Evolutionary conservation across 2,329 filamentous ascomycete genomes (phyloP).

Genomic region (Penicillium sp.): DNA sequence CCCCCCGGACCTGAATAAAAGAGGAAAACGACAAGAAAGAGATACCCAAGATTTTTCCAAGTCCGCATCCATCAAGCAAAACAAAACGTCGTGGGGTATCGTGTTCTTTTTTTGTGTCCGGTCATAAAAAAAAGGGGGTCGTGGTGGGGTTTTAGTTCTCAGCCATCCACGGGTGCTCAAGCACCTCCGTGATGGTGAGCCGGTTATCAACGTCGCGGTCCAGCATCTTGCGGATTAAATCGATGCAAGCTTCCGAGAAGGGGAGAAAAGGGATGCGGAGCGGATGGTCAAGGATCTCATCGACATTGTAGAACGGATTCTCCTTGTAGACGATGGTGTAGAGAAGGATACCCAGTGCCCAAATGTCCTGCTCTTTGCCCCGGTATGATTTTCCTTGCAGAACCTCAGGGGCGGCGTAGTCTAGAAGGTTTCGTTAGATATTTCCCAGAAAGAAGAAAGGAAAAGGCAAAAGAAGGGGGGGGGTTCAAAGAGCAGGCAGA

Average conservation of each 20-base stretch:
- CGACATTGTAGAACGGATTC: constrained; percentile 97
- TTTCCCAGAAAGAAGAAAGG: background rate
- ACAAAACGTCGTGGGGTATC: constrained; percentile 29
- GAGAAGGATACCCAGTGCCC: constrained; percentile 92
- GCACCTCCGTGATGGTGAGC: constrained; percentile 80
- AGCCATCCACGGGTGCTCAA: constrained; percentile 77
- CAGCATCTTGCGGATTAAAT: constrained; percentile 87
- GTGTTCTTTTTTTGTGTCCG: constrained; percentile 20
- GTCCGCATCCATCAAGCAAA: constrained; percentile 16
- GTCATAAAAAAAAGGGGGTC: constrained; percentile 10
- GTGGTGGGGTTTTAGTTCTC: constrained; percentile 19
- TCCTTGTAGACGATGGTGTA: constrained; percentile 99
- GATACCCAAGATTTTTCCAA: constrained; percentile 1
- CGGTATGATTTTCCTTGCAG: constrained; percentile 86
- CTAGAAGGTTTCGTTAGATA: constrained; percentile 47
- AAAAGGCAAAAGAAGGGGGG: background rate
- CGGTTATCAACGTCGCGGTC: constrained; percentile 81
- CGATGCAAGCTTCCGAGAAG: constrained; percentile 78
- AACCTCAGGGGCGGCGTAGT: constrained; percentile 98
- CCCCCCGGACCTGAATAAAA: constrained; percentile 1
- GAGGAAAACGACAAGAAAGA: constrained; percentile 2
- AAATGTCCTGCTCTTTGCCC: constrained; percentile 96
- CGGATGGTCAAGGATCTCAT: constrained; percentile 98
- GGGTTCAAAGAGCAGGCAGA: background rate
- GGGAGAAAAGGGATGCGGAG: constrained; percentile 72